A percentile compares a stretch with the other conserved stretches of the same genome.
Evolutionary conservation across 495 filamentous ascomycete genomes (phyloP).

Genomic region (Lichenothelia convexa): DNA sequence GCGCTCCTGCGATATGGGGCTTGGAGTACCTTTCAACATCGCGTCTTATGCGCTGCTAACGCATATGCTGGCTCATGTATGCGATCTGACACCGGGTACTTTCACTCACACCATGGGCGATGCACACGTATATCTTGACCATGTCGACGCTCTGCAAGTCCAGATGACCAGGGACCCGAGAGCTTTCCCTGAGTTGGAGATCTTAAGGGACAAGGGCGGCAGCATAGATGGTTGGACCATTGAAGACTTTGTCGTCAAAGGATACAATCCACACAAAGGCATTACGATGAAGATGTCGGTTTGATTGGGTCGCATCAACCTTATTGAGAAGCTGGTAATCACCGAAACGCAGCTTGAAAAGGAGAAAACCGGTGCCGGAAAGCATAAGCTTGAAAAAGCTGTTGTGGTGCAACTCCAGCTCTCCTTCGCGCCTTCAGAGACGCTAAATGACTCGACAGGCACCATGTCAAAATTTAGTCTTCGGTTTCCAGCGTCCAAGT

Average conservation of each 20-base stretch:
- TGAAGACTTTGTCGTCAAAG: conserved; percentile 76
- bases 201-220: conserved; percentile 42
- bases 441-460: no score
- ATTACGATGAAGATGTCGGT: conserved; percentile 99
- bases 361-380: conserved; percentile 14
- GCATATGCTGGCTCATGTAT: conserved; percentile 81
- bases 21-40: conserved; percentile 96
- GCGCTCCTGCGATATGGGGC: conserved; percentile 89
- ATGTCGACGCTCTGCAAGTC: conserved; percentile 65
- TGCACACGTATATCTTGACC: conserved; percentile 85
- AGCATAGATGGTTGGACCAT: conserved; percentile 69
- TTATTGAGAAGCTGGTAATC: no score
- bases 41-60: conserved; percentile 82
- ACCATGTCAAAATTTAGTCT: no score
- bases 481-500: no score
- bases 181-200: conserved; percentile 62
- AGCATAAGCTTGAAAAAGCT: no score
- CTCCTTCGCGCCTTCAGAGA: no score
- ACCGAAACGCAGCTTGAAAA: no score
- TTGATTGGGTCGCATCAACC: no score
- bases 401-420: no score
- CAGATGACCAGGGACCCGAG: conserved; percentile 66
- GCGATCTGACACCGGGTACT: conserved; percentile 61
- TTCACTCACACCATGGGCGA: conserved; percentile 93
- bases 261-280: conserved; percentile 74